Evolutionary conservation across 495 filamentous ascomycete species (phyloP), one percentile per base, ranked within the genome.

Genomic region (Penicillium bovifimosum): DNA sequence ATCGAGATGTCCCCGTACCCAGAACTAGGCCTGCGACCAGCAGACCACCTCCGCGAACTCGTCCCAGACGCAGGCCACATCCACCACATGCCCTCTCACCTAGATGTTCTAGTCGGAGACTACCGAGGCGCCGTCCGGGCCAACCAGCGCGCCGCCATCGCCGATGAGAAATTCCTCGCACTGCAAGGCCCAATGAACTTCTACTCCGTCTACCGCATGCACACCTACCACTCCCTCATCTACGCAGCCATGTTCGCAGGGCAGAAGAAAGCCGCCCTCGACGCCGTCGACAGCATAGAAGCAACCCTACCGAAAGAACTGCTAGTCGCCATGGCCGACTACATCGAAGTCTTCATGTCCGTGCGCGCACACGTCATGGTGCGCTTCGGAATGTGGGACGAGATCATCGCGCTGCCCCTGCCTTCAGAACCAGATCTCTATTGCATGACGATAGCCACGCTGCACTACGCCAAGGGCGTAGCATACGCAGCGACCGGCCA

Each of bases 211-310:
- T 87, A 87, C 54, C 74, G 84, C 9, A 71, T 72, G 50, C 84
- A 87, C 58, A 69, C 86, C 52, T 78, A 78, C 47, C 84, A 86
- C 58, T 84, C 82, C 27, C 74, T 77, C 11, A 76, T 86, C 42
- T 87, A 86, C 55, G 81, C 80, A 5, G 84, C 81, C 51, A 85
- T 87, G 83, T 85, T 86, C 44, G 77, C 83, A 0, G 84, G 80
- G 0, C 75, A 81, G 54, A 80, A 65, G 6, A 41, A 64, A 10
- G 66, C 77, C 9, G 76, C 81, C 0, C 62, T 86, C 0, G 75
- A 80, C 13, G 77, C 79, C 0, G 72, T 75, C 1, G 36, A 59
- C 3, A 62, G 64, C 9, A 72, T 86, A 46, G 83, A 86, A 57
- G 57, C 55, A 0, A 70, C 76, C 7, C 61, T 87, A 3, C 71